Evolutionary conservation across 78 protist genomes (phyloP), one percentile per base, ranked within the genome.

Genomic region (Polysphondylium violaceum): DNA sequence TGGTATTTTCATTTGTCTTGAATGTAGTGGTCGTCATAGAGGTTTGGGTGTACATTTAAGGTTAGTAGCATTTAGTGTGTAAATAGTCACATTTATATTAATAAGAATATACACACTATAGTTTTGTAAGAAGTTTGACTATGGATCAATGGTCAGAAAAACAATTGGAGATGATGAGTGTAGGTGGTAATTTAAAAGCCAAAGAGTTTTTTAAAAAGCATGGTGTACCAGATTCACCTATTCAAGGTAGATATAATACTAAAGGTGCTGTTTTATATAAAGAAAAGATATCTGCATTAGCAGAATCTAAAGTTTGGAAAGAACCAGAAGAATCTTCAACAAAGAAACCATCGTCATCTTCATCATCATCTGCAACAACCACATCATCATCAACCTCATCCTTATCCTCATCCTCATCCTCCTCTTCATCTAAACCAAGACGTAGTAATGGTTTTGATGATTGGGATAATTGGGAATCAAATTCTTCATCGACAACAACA

Each of bases 1-100:
- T 71, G 98, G 98, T 53, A 92, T 95, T 53, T 93, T 93, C 60
- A 86, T 97, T 58, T 97, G 98, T 76, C 38, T 92, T 56, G 96
- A 94, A 40, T 97, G 98, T 69, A 44, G 93, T 17, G 96, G 96
- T 50, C 71, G 58, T 36, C 96, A 96, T 79, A 76, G 98, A 33
- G 74, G 95, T 53, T 93, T 96, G 33, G 98, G 98, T 41, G 96
- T 93, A 59, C 98, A 96, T 72, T 88, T 59, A 64, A 90, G 76
- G 88, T 94, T 51, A n/a, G 51, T 53, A 16, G n/a, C n/a, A n/a
- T n/a, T n/a, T n/a, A n/a, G n/a, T n/a, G n/a, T n/a, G n/a, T n/a
- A n/a, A n/a, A 33, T 43, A 29, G 50, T 47, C 9, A 3, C 4
- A 40, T 35, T 44, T 29, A 43, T 12, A 12, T 31, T 29, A 50